Evolutionary conservation across 495 filamentous ascomycete genomes (phyloP).

Genomic region (Tuber aestivum): DNA sequence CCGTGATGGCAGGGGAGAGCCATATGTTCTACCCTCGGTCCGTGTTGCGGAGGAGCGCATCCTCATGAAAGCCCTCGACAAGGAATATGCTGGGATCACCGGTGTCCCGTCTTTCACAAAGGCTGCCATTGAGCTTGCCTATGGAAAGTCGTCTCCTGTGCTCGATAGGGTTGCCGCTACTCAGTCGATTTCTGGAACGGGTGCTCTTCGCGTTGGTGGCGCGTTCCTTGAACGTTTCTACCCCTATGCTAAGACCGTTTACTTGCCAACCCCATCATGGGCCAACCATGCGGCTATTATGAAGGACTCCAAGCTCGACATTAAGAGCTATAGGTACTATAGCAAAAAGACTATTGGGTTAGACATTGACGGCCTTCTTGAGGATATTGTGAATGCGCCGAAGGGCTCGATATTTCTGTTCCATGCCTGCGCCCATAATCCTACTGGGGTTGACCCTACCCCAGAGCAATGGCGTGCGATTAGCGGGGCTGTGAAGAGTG

Average conservation of each 20-base stretch:
- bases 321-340: conserved; percentile 95
- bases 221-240: conserved; percentile 88
- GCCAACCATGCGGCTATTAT: conserved; percentile 97
- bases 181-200: conserved; percentile 96
- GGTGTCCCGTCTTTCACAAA: conserved; percentile 90
- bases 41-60: conserved; percentile 81
- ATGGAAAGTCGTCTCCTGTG: conserved; percentile 68
- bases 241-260: conserved; percentile 84
- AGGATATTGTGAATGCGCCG: conserved; percentile 83
- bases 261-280: conserved; percentile 93
- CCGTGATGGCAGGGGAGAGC: conserved; percentile 93
- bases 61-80: conserved; percentile 69
- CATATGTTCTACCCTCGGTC: conserved; percentile 93
- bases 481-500: conserved; percentile 78
- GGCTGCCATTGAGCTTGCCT: conserved; percentile 83
- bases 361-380: conserved; percentile 90
- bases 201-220: conserved; percentile 87
- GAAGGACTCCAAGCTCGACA: conserved; percentile 81
- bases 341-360: conserved; percentile 97
- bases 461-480: conserved; percentile 90
- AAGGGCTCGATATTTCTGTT: conserved; percentile 82
- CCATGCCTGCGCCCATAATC: conserved; percentile 98
- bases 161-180: conserved; percentile 84
- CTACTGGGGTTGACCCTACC: conserved; percentile 93
- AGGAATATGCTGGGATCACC: conserved; percentile 97